Evolutionary conservation across 2,329 filamentous ascomycete species (phyloP), one percentile per base, ranked within the genome.

Genomic region (Clathrospora elynae): DNA sequence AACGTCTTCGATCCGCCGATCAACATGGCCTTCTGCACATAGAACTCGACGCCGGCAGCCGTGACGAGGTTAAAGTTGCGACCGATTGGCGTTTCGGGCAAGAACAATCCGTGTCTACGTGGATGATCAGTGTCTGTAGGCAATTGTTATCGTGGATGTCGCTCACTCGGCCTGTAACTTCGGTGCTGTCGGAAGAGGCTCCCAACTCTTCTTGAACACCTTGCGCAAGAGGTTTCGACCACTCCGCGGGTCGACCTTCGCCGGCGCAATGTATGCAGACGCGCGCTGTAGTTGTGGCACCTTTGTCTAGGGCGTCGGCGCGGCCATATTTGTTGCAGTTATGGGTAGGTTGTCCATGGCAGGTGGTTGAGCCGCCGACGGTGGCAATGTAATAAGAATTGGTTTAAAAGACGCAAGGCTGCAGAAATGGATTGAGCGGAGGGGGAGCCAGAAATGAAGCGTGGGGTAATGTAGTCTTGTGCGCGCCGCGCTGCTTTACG

Each of bases 11-110:
- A 37, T 2, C 49, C 46, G 14, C 49, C 52, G 13, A 55, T 41
- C 30, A 55, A 23, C 52, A 53, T 39, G 23, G 25, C 31, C 5
- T 46, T 40, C 28, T 55, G 52, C 18, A 53, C 18, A 19, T 48
- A 37, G 35, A 46, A 55, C 26, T 50, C 28, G 2, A 50, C 36
- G 13, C 49, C 42, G 9, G 13, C 24, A 5, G 42, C 14, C 3
- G 49, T 47, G 5, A 48, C 37, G 13, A 55, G 31, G 4, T 25
- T 41, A 38, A 55, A 55, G 41, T 51, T 38, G 31, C 46, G 40
- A 22, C 41, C 49, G 23, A 46, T 30, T 9, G 41, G 34, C 16
- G 38, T 37, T 9, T 28, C 24, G 22, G 49, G 24, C 5, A 55
- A 31, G 9, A 18, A 24, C 6, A 43, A 12, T 8, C 13, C 14